phyloP scores from a whole-genome alignment of 495 filamentous ascomycete species.

The Aspergillus carlsbadensis region DNA sequence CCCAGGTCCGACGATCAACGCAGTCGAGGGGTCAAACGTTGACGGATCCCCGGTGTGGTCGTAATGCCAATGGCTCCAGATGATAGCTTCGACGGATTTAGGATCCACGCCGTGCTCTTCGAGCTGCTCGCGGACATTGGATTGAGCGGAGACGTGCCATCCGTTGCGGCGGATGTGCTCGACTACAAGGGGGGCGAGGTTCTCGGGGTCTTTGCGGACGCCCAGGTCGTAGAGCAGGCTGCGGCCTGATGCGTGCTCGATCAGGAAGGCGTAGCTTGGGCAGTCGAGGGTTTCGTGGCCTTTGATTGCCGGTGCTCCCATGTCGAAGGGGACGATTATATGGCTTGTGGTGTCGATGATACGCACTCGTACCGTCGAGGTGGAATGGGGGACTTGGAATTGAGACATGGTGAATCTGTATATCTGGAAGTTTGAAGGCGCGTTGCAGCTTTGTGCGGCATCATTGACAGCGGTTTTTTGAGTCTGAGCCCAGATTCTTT shows the following conservation, averaged over 20 bases:
- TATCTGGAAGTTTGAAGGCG: too few relatives aligned
- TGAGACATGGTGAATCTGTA: too few relatives aligned
- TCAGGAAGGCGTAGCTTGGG: conserved; percentile 54
- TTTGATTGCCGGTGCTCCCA: conserved; percentile 38
- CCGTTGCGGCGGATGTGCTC: conserved; percentile 19
- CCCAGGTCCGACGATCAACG: conserved; percentile 56
- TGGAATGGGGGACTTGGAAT: neutral
- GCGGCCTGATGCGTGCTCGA: conserved; percentile 47
- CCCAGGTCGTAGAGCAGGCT: conserved; percentile 61
- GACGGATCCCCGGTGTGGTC: conserved; percentile 59
- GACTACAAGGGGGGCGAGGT: conserved; percentile 35
- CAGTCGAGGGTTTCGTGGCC: conserved; percentile 37
- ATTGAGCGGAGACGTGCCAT: conserved; percentile 38
- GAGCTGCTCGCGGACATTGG: conserved; percentile 51
- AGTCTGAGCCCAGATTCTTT: too few relatives aligned
- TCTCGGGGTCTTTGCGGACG: conserved; percentile 50
- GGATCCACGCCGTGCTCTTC: conserved; percentile 43
- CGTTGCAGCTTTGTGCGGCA: too few relatives aligned
- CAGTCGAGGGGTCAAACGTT: conserved; percentile 47
- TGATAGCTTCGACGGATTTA: conserved; percentile 49
- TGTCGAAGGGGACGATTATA: conserved; percentile 38
- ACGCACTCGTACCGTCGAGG: conserved; percentile 33
- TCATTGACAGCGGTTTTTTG: too few relatives aligned
- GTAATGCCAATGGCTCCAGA: conserved; percentile 56
- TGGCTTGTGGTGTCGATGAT: conserved; percentile 53